Conservation (phyloP, 768 basidiomycete species). For the Scleroderma bovista region DNA sequence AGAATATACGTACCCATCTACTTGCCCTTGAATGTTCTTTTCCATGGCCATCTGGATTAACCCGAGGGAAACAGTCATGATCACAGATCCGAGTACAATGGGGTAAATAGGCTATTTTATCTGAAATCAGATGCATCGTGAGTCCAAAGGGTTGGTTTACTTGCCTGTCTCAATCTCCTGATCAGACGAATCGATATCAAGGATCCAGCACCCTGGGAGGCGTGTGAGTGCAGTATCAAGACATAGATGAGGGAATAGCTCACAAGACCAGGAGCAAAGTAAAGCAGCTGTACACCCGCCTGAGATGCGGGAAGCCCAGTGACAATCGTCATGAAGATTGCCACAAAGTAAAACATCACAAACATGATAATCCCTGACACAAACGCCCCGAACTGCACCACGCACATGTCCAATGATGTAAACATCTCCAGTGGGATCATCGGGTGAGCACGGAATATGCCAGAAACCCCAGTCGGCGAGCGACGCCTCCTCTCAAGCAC, state of each 20-base stretch:
- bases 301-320: constrained; percentile 33
- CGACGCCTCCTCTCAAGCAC: constrained; percentile 27
- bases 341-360: constrained; percentile 50
- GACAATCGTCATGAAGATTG: constrained; percentile 48
- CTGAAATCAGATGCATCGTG: not conserved
- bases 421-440: constrained; percentile 46
- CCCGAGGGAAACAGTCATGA: constrained; percentile 39
- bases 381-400: constrained; percentile 33
- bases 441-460: constrained; percentile 29
- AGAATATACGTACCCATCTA: constrained; percentile 30
- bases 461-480: not conserved
- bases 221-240: not conserved
- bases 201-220: constrained; percentile 34
- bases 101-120: constrained; percentile 35
- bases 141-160: not conserved
- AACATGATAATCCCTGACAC: constrained; percentile 44
- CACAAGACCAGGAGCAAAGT: constrained; percentile 46
- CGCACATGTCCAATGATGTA: constrained; percentile 36
- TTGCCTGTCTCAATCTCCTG: constrained; percentile 32
- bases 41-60: constrained; percentile 39
- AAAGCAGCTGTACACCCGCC: constrained; percentile 46
- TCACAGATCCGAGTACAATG: constrained; percentile 32
- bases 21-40: constrained; percentile 25
- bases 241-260: constrained; percentile 5
- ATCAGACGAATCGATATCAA: constrained; percentile 31